phyloP scores from a whole-genome alignment of 805 yeast genomes.

The Pichia thaimueangensis region DNA sequence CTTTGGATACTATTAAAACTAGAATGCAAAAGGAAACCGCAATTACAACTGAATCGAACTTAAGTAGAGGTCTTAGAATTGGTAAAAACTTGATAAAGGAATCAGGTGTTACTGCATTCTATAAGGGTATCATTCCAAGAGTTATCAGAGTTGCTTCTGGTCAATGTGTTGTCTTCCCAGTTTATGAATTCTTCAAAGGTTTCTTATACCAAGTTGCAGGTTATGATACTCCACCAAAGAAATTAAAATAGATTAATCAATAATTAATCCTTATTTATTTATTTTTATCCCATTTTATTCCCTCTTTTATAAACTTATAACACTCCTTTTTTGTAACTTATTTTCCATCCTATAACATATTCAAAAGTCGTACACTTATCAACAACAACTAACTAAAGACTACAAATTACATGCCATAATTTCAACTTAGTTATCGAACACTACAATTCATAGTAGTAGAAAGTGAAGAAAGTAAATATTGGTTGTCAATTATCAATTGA shows the following conservation, averaged over 20 bases:
- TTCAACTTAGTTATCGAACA: too few relatives aligned
- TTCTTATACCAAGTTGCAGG: slow-evolving; percentile 41
- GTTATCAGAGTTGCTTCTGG: slow-evolving; percentile 99
- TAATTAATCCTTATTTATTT: too few relatives aligned
- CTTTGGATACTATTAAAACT: slow-evolving; percentile 94
- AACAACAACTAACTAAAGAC: too few relatives aligned
- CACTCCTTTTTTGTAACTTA: too few relatives aligned
- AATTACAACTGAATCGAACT: slow-evolving; percentile 54
- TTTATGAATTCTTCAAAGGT: slow-evolving; percentile 81
- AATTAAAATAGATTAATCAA: slow-evolving; percentile 14
- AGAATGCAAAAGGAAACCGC: slow-evolving; percentile 89
- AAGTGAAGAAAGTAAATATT: too few relatives aligned
- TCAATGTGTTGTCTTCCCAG: slow-evolving; percentile 97
- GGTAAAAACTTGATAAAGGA: slow-evolving; percentile 75
- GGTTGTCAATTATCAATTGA: too few relatives aligned
- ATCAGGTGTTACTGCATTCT: slow-evolving; percentile 84
- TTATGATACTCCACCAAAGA: slow-evolving; percentile 17
- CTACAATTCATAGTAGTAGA: too few relatives aligned
- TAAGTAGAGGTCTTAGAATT: slow-evolving; percentile 74
- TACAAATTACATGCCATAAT: too few relatives aligned
- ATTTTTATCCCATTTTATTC: too few relatives aligned
- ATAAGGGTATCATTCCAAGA: slow-evolving; percentile 97
- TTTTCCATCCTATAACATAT: not conserved
- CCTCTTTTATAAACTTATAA: not conserved
- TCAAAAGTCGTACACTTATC: too few relatives aligned